These are phyloP conservation scores for Pistacia integerrima DNA, from an alignment of 345 rosid species.

Conservation along the genomic window DNA sequence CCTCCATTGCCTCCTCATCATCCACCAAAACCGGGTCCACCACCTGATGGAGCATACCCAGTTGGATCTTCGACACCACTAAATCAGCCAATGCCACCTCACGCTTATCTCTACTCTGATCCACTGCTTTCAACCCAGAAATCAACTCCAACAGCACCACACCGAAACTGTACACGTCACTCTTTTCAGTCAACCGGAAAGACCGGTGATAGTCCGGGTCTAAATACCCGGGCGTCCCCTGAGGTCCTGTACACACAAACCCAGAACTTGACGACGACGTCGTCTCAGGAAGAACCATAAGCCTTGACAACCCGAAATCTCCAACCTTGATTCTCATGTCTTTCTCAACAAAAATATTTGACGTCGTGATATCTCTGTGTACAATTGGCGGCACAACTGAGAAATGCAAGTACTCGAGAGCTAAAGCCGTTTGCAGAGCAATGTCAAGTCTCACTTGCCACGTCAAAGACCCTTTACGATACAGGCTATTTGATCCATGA, in stretches of 20 bases:
- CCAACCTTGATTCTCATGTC: slow-evolving; percentile 89
- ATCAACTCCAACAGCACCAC: slow-evolving; percentile 83
- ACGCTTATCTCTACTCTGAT: slow-evolving; percentile 71
- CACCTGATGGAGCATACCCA: slow-evolving; percentile 65
- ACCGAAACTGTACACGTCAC: slow-evolving; percentile 89
- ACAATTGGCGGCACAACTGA: slow-evolving; percentile 67
- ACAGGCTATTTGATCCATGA: slow-evolving; percentile 49
- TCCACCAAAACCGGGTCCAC: slow-evolving; percentile 57
- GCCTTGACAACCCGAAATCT: slow-evolving; percentile 86
- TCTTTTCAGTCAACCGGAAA: slow-evolving; percentile 85
- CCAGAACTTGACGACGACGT: slow-evolving; percentile 52
- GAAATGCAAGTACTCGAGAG: slow-evolving; percentile 80
- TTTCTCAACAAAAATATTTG: slow-evolving; percentile 82
- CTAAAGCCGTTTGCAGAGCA: slow-evolving; percentile 71
- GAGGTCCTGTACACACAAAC: slow-evolving; percentile 93
- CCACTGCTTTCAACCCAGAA: slow-evolving; percentile 85
- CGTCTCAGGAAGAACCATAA: slow-evolving; percentile 49
- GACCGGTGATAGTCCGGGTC: slow-evolving; percentile 95
- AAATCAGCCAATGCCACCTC: slow-evolving; percentile 86
- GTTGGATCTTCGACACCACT: slow-evolving; percentile 80
- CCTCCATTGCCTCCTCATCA: slow-evolving; percentile 43
- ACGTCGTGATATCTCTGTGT: slow-evolving; percentile 81
- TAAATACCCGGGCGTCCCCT: slow-evolving; percentile 88
- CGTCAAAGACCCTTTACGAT: slow-evolving; percentile 34
- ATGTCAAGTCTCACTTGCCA: slow-evolving; percentile 86